Evolutionary conservation across 2,329 filamentous ascomycete species (phyloP), one percentile per base, ranked within the genome.

Genomic region (Sphaerulina populicola): DNA sequence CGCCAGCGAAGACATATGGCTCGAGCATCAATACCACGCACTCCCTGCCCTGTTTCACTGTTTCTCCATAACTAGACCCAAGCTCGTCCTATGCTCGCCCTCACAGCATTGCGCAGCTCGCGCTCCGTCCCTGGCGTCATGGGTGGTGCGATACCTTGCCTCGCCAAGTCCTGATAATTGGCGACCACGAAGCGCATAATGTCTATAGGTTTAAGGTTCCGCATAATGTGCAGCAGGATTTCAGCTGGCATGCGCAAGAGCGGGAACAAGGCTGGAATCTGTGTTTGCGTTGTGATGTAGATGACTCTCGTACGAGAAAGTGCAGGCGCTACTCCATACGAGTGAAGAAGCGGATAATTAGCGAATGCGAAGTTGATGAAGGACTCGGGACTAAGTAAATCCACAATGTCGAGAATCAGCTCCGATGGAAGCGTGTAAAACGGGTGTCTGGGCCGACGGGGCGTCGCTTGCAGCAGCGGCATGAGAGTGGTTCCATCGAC

Each of bases 351-450:
- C 4, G 70, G 69, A 55, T 75, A 76, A 38, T 71, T 67, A 43
- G 72, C 72, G 31, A 77, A 67, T 2, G 70, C 71, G 44, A 77
- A 69, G 31, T 68, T 70, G 59, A 75, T 68, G 49, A 71, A 72
- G 6, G 71, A 64, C 7, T 69, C 63, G 4, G 68, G 62, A 21
- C 66, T 60, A 4, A 75, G 63, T 15, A 66, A 65, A 14, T 69
- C 59, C 51, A 74, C 66, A 12, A 77, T 72, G 38, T 69, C 66
- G 15, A 75, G 63, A 14, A 76, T 64, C 2, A 77, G 66, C 59
- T 77, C 74, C 2, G 68, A 62, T 2, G 74, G 74, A 5, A 77
- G 67, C 12, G 57, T 50, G 50, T 70, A 69, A 43, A 75, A 69
- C 1, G 64, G 61, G 51, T 67, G 64, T 27, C 47, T 46, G 11